These are phyloP conservation scores for Selaginella moellendorffii DNA, from an alignment of 75 land plant genomes.

Conservation along the genomic window DNA sequence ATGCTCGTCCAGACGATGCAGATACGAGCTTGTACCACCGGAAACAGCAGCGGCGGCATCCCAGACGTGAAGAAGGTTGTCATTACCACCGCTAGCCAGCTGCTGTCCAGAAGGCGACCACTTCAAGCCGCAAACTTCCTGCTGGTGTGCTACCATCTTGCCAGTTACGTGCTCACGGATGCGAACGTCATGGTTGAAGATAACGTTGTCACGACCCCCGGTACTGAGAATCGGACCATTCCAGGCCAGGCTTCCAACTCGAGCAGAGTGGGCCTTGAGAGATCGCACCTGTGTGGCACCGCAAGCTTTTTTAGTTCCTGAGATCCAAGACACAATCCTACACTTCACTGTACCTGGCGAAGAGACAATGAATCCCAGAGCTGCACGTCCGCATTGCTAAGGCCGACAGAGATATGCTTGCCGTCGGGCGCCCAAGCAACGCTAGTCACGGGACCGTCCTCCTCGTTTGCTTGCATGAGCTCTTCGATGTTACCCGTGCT, in stretches of 20 bases:
- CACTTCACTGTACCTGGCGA: slow-evolving; percentile 21
- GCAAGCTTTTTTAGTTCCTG: not conserved
- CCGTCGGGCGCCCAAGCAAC: slow-evolving; percentile 90
- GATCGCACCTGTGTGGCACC: slow-evolving; percentile 22
- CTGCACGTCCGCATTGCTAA: slow-evolving; percentile 60
- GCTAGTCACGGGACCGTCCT: slow-evolving; percentile 67
- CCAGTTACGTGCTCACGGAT: slow-evolving; percentile 36
- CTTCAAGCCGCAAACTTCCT: slow-evolving; percentile 71
- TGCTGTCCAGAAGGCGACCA: slow-evolving; percentile 66
- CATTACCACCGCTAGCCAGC: slow-evolving; percentile 77
- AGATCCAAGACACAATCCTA: not conserved
- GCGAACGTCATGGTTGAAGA: slow-evolving; percentile 70
- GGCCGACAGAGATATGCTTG: slow-evolving; percentile 51
- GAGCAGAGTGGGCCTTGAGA: slow-evolving; percentile 41
- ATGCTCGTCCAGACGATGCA: slow-evolving; percentile 54
- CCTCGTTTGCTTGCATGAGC: slow-evolving; percentile 53
- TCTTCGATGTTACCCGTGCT: slow-evolving; percentile 43
- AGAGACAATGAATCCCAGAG: slow-evolving; percentile 54
- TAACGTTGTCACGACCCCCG: slow-evolving; percentile 52
- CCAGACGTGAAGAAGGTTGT: slow-evolving; percentile 72
- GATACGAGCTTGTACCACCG: slow-evolving; percentile 28
- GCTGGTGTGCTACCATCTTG: slow-evolving; percentile 39
- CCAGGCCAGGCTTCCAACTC: slow-evolving; percentile 83
- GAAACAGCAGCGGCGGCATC: slow-evolving; percentile 29
- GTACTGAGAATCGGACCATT: slow-evolving; percentile 58